Percentiles rank a stretch among this genome's conserved stretches.
These are phyloP conservation scores for Aspergillus hortae DNA, from an alignment of 2,329 filamentous ascomycete genomes.

Conservation along the genomic window DNA sequence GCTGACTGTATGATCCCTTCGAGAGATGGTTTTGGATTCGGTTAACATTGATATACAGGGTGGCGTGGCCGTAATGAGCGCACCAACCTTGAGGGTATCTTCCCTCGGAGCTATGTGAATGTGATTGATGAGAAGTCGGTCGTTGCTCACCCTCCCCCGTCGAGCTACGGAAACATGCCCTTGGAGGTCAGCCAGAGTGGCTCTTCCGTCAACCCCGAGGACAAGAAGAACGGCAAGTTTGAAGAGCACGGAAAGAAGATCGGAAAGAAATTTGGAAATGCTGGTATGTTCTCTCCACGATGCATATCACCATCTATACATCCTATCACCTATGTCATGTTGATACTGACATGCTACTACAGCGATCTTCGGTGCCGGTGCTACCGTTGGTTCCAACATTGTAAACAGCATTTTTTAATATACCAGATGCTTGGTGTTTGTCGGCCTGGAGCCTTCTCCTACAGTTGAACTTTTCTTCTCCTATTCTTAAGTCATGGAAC, in stretches of 20 bases:
- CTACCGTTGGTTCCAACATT: conserved; percentile 83
- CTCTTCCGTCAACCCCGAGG: conserved; percentile 39
- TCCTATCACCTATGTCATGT: not conserved
- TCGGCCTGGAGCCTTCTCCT: too few species aligned
- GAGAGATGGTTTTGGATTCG: not conserved
- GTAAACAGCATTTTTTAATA: conserved; percentile 82
- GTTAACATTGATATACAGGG: conserved; percentile 32
- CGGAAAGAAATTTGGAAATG: conserved; percentile 86
- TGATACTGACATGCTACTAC: conserved; percentile 35
- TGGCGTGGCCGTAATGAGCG: conserved; percentile 85
- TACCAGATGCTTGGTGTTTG: not conserved
- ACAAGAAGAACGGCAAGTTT: conserved; percentile 58
- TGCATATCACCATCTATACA: not conserved
- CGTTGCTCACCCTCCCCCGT: conserved; percentile 36
- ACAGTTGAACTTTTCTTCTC: conserved; percentile 3
- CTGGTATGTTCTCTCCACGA: conserved; percentile 37
- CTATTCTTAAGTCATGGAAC: conserved; percentile 21
- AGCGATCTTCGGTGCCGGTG: conserved; percentile 89
- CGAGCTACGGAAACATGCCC: conserved; percentile 60
- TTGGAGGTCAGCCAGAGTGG: conserved; percentile 66
- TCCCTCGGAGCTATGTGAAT: conserved; percentile 84
- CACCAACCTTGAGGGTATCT: conserved; percentile 84
- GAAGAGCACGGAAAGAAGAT: conserved; percentile 86
- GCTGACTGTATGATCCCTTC: conserved; percentile 63
- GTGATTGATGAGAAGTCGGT: conserved; percentile 62